Evolutionary conservation across 306 rosid species (phyloP), one percentile per base, ranked within the genome.

Genomic region (Aeschynomene evenia): DNA sequence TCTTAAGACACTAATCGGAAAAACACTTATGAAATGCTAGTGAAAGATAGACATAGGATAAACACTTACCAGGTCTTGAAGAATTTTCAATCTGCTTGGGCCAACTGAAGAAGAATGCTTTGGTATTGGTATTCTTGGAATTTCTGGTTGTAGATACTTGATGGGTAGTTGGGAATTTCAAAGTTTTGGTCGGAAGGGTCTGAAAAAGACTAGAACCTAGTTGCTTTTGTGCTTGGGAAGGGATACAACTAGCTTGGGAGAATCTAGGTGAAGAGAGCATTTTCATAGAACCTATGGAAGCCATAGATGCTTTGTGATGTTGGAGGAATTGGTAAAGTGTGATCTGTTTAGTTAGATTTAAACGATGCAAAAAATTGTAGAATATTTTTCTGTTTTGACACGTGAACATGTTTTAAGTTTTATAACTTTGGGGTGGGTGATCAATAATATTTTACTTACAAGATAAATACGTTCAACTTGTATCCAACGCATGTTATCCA

Each of bases 61-160:
- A 28, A 8, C 1, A 63, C 74, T 53, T 74, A 87, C 98, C 66
- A 18, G 92, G 87, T 53, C 51, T 71, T 46, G 91, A 6, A 68
- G 86, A 36, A 15, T 77, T 82, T 29, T 69, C 50, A 1, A 69
- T 58, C 36, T 71, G 21, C 63, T 81, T 80, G 61, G 39, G 33
- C 26, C 78, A 85, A 43, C 83, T 81, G 82, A 42, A 78, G 74
- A 91, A 85, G 70, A 89, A 74, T 54, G 90, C 86, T 57, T 80
- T 62, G 58, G 77, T 57, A 7, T 62, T 72, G 51, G 58, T 56
- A 82, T 50, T 77, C 33, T 77, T 80, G 61, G 91, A 68, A 76
- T 57, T 65, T 26, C 20, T 78, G 36, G 76, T 2, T 7, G 74
- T 56, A 15, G 56, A 70, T 9, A 24, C 19, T 29, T 50, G 83